Base-by-base conservation (phyloP, 352 stramenopile species). In the Globisporangium solare region DNA sequence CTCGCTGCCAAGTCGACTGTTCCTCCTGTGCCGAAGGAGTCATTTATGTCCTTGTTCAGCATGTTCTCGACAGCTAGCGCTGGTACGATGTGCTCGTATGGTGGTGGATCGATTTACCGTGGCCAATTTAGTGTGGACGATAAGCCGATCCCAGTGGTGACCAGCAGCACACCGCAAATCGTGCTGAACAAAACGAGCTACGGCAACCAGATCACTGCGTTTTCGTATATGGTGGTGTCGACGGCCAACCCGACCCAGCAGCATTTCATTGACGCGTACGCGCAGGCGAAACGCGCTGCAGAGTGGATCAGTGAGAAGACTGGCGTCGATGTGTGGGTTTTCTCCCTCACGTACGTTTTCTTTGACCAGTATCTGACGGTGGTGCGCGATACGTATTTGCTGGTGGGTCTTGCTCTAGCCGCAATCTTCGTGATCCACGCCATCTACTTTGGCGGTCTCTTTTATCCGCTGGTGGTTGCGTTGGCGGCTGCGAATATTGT, bases 301-400 rank as follows among this genome's bases (percentile, higher is more conserved):
- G 22, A 72, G 46, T 86, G 65, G 68, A 86, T 86, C 48, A 84
- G 67, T 45, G 56, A 83, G 12, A 77, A 82, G 56, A 80, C 70
- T n/a, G 76, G 76, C 6, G 55, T 86, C 14, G 71, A 83, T 39
- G 43, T 84, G 40, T 86, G 76, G 76, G 71, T 74, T 22, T 86
- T 83, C 64, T 76, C 66, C 31, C 54, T 79, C 22, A 81, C 73
- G 18, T 86, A 82, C 51, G 68, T 76, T 21, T 86, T 75, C 72
- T 86, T 86, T 42, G 74, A 86, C 65, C 76, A 86, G 63, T 86
- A 86, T 50, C 47, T 86, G 54, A 84, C 76, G 43, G 66, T 86
- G 43, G 61, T 81, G 10, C 45, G 70, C 13, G 76, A 86, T 37
- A 74, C 76, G 24, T 83, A 73, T 60, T 63, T 63, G 39, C 69